Evolutionary conservation across 331 rosid species (phyloP), one percentile per base, ranked within the genome.

Genomic region (Quercus phellos): DNA sequence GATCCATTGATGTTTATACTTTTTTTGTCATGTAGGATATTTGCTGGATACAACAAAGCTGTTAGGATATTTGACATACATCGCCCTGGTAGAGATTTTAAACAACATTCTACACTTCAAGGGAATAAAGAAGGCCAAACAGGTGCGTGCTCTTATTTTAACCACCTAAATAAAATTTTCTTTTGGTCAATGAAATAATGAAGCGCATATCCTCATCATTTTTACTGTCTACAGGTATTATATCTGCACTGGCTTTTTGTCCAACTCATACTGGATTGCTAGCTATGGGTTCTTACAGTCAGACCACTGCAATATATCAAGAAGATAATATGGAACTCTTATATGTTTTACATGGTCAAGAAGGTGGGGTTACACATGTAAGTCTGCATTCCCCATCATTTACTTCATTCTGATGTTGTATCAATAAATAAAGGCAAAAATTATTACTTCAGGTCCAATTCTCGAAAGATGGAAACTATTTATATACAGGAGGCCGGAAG

Each of bases 321-420:
- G 98, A 92, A 83, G 99, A 94, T 74, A 92, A 90, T 81, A 88
- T 92, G 97, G 99, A 94, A 74, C 92, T 86, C 70, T 80, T 94
- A 61, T 94, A 90, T 55, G 87, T 92, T 77, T 88, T 94, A 83
- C 98, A 94, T 79, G 99, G 99, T 64, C 99, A 92, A 77, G 97
- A 94, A 91, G 99, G 99, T 19, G 99, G 99, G 72, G 64, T 94
- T 78, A 94, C 99, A 66, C 99, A 94, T 87, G 99, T 92, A 90
- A 82, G 97, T 87, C 70, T 72, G 81, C 26, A 34, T 85, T 83
- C 55, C 75, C 74, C 74, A 51, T 79, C 38, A 42, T 78, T 74
- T 34, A 26, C 69, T 77, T 75, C 17, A 42, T 77, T 70, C 75
- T 66, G 43, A 42, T 10, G 55, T 64, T 75, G 51, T 51, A 80